phyloP scores from a whole-genome alignment of 352 stramenopile species.

The Pythium coloratum region DNA sequence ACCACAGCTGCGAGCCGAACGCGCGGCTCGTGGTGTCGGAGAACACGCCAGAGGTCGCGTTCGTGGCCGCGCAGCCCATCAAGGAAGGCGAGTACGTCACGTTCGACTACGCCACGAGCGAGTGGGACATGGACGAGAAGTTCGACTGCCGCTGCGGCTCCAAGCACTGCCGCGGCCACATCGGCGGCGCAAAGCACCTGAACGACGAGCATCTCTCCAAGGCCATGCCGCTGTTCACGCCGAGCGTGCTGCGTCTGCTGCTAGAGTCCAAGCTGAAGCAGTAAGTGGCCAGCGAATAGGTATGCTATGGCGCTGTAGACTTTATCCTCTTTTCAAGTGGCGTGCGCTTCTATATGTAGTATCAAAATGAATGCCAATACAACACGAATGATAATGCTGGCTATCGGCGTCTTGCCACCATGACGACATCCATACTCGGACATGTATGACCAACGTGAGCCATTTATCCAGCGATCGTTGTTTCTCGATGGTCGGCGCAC shows the following conservation, averaged over 20 bases:
- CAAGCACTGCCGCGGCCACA: conserved; percentile 57
- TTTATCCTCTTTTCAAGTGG: background rate
- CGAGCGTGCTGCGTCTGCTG: conserved; percentile 67
- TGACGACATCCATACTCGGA: background rate
- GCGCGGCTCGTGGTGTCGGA: conserved; percentile 78
- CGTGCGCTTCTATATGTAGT: background rate
- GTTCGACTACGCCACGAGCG: conserved; percentile 89
- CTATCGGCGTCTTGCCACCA: background rate
- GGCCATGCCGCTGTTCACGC: conserved; percentile 68
- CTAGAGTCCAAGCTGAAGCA: conserved; percentile 52
- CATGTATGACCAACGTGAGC: background rate
- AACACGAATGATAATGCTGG: background rate
- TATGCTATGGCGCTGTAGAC: background rate
- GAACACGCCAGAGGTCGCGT: conserved; percentile 65
- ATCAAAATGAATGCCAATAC: background rate
- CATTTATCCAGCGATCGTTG: background rate
- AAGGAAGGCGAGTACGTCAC: conserved; percentile 71
- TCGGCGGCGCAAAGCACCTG: conserved; percentile 83
- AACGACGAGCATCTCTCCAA: conserved; percentile 47
- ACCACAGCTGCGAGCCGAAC: conserved; percentile 88
- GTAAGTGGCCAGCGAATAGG: background rate
- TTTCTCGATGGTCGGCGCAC: conserved; percentile 7
- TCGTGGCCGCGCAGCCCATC: conserved; percentile 78
- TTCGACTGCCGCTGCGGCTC: conserved; percentile 84
- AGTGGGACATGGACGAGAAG: conserved; percentile 93